These are phyloP conservation scores for Mortierella sp. DNA, from an alignment of 371 early-diverging fungal species.

Conservation along the genomic window DNA sequence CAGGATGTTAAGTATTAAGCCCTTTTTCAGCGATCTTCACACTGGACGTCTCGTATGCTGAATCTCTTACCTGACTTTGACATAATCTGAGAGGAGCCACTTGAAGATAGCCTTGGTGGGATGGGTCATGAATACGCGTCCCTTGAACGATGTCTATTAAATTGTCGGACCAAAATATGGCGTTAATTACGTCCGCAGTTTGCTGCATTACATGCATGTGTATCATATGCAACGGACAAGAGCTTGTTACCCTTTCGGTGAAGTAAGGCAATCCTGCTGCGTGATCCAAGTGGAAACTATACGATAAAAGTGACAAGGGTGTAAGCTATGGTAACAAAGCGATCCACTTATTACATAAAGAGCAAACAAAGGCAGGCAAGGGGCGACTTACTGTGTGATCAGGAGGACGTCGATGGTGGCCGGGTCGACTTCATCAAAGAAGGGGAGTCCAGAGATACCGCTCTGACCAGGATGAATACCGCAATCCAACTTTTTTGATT, in stretches of 20 bases:
- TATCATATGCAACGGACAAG: not conserved
- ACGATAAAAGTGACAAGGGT: slow-evolving; percentile 17
- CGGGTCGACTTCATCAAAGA: slow-evolving; percentile 98
- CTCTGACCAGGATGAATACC: slow-evolving; percentile 99
- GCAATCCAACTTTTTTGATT: slow-evolving; percentile 90
- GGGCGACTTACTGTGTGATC: slow-evolving; percentile 90
- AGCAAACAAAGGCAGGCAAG: not conserved
- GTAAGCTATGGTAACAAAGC: not conserved
- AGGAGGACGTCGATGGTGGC: slow-evolving; percentile 94
- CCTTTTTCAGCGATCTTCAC: not conserved
- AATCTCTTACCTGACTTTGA: slow-evolving; percentile 85
- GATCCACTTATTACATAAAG: not conserved
- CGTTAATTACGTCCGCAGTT: not conserved
- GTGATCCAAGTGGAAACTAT: slow-evolving; percentile 99
- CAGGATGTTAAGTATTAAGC: not conserved
- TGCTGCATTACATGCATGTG: not conserved
- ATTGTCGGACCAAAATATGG: slow-evolving; percentile 16
- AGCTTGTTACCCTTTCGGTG: slow-evolving; percentile 88
- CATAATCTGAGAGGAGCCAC: slow-evolving; percentile 99
- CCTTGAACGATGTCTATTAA: slow-evolving; percentile 95
- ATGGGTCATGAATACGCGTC: slow-evolving; percentile 99
- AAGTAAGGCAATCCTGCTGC: slow-evolving; percentile 99
- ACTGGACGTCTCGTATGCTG: not conserved
- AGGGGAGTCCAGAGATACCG: slow-evolving; percentile 98
- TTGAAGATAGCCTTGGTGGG: slow-evolving; percentile 99